Base-by-base conservation (phyloP, 768 basidiomycete species). In the Kwoniella mangroviensis region DNA sequence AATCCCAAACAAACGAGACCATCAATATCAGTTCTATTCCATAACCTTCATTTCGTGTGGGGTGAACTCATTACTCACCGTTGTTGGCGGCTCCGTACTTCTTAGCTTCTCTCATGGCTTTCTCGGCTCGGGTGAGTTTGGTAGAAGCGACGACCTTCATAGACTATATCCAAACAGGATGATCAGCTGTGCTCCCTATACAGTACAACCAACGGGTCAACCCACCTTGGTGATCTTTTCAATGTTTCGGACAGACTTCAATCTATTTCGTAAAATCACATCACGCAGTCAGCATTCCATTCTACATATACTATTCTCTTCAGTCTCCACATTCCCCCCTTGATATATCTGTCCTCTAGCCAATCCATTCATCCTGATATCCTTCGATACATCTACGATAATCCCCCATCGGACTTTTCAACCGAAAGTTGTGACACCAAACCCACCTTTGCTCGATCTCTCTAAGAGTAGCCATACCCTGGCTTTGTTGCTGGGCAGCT, bases 61-160 rank as follows among this genome's bases (percentile, higher is more conserved):
- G 13, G 15, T 34, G 54, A 10, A 69, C 17, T 28, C 21, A 24
- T 17, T 6, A 71, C 75, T 65, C 59, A 76, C 75, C 75, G 60
- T 76, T 76, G 75, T 76, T 76, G 82, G 95, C 93, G 73, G 89
- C 83, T 74, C 97, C 97, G 85, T 98, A 97, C 79, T 90, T 85
- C 87, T 96, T 98, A 76, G 94, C 97, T 63, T 88, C 88, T 73
- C 86, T 85, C 93, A 98, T 95, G 71, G 94, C 93, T 76, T 90
- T 88, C 87, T 96, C 93, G 63, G 96, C 97, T 86, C 96, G 94
- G 78, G 90, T 88, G 43, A 99, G 90, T 84, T 95, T 94, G 63
- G 95, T 96, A 61, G 96, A 98, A 68, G 95, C 96, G 87, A 98
- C 96, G 89, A 99, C 95, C 88, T 97, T 96, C 93, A 97, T 96